Conservation (phyloP, 257 asterid species). For the Hygrophila difformis region DNA sequence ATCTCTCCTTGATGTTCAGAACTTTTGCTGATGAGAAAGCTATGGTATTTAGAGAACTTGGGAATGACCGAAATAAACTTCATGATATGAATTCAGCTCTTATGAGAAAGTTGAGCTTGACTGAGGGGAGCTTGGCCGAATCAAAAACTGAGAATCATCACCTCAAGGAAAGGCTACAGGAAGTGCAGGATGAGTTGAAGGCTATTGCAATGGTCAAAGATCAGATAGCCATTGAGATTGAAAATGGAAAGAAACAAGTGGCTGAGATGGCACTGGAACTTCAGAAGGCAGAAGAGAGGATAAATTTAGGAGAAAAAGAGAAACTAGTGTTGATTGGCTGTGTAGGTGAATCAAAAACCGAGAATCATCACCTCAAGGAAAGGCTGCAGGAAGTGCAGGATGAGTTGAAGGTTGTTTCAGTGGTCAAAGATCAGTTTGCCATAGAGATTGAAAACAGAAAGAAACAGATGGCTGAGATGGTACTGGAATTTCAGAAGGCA, state of each 20-base stretch:
- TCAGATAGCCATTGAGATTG: slow-evolving; percentile 22
- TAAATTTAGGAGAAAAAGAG: slow-evolving; percentile 3
- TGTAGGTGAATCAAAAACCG: slow-evolving; percentile 24
- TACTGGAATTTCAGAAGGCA: slow-evolving; percentile 34
- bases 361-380: slow-evolving; percentile 33
- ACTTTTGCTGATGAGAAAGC: slow-evolving; percentile 44
- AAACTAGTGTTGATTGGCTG: too few relatives aligned
- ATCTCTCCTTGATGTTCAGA: slow-evolving; percentile 44
- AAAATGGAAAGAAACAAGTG: slow-evolving; percentile 17
- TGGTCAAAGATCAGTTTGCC: slow-evolving; percentile 32
- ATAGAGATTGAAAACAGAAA: slow-evolving; percentile 35
- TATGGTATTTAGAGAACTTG: slow-evolving; percentile 35
- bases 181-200: slow-evolving; percentile 30
- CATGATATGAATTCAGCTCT: slow-evolving; percentile 31
- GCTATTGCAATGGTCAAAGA: slow-evolving; percentile 11
- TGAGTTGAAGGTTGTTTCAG: slow-evolving; percentile 25
- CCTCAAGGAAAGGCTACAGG: slow-evolving; percentile 25
- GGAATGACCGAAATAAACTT: slow-evolving; percentile 31
- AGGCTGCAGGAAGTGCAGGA: slow-evolving; percentile 38
- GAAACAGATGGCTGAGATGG: slow-evolving; percentile 31
- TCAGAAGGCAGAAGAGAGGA: slow-evolving; percentile 24
- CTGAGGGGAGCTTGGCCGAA: slow-evolving; percentile 45
- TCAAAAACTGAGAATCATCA: slow-evolving; percentile 31
- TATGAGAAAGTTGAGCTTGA: slow-evolving; percentile 32
- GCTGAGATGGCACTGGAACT: slow-evolving; percentile 24